Percentiles rank a stretch among this genome's conserved stretches.
phyloP scores from a whole-genome alignment of 805 yeast species.

The Candida namnaoensis region DNA sequence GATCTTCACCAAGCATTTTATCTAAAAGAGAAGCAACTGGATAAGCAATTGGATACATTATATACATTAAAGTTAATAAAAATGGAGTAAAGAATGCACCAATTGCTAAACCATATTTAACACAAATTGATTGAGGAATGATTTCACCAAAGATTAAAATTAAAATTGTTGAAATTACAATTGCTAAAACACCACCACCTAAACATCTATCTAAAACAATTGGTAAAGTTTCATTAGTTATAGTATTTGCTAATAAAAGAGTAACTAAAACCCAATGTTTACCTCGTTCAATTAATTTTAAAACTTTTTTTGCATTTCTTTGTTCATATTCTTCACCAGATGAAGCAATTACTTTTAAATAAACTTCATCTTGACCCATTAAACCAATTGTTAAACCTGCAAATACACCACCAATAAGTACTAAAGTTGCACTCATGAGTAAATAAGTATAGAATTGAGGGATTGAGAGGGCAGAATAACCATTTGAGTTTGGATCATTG shows the following conservation, averaged over 20 bases:
- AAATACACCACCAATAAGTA: constrained; percentile 79
- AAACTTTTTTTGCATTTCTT: constrained; percentile 61
- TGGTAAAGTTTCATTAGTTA: constrained; percentile 91
- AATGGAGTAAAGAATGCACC: constrained; percentile 90
- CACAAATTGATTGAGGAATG: constrained; percentile 91
- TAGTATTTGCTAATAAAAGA: constrained; percentile 73
- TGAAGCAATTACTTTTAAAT: constrained; percentile 79
- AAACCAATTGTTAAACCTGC: constrained; percentile 91
- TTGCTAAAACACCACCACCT: constrained; percentile 98
- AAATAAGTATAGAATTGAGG: constrained; percentile 17
- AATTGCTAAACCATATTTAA: constrained; percentile 82
- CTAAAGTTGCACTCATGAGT: constrained; percentile 46
- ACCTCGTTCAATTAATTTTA: constrained; percentile 66
- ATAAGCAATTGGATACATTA: constrained; percentile 86
- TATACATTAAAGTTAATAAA: constrained; percentile 75
- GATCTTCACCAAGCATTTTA: constrained; percentile 84
- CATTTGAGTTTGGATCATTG: constrained; percentile 1
- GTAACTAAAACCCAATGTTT: constrained; percentile 97
- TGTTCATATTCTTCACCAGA: constrained; percentile 76
- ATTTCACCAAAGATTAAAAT: constrained; percentile 95
- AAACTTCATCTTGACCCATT: constrained; percentile 98
- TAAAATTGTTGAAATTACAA: constrained; percentile 83
- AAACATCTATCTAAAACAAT: constrained; percentile 86
- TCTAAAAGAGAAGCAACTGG: constrained; percentile 83
- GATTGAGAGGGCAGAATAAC: not conserved